Base-by-base conservation (phyloP, 106 monocot genomes). In the Allium cepa region DNA sequence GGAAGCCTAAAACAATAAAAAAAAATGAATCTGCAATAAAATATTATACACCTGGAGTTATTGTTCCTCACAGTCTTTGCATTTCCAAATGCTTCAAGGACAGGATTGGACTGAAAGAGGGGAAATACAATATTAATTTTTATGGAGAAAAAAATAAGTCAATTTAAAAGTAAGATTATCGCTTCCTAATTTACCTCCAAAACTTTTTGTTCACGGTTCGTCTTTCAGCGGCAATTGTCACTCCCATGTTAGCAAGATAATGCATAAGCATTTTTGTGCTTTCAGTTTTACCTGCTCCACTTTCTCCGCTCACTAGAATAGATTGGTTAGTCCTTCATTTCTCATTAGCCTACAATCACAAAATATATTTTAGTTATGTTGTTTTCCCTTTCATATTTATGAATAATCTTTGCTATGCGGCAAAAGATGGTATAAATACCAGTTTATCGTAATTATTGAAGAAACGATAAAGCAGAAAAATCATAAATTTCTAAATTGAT, bases 281-380 rank as follows among this genome's bases (percentile, higher is more conserved):
- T 76, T 96, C 95, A 70, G 95, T 96, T 74, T 96, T 96, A 74
- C 95, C 95, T 56, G 95, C 95, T 57, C 95, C 95, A 83, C 94
- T 95, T 81, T 95, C 94, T 56, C 94, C 94, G 70, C 94, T 95
- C 8, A 95, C 94, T 53, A 95, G 75, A 69, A 95, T 95, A 15
- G 94, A 79, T 69, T 95, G 94, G 65, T 95, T 58, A 70, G 64
- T 13, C 69, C 74, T 62, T 88, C 91, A 68, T 78, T 73, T 50
- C 88, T 88, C 95, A 96, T 96, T 63, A 74, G 69, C 71, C 94
- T 94, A 67, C 63, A 53, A 68, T 59, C 52, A 60, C 26, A 36
- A 49, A 64, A 73, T 14, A 63, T 28, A 69, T 69, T n/a, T 14
- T 22, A 48, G 58, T 49, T 10, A 17, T 59, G 69, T 36, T 36